Evolutionary conservation across 1,284 basidiomycete genomes (phyloP), one percentile per base, ranked within the genome.

Genomic region (Exobasidium cylindrosporum): DNA sequence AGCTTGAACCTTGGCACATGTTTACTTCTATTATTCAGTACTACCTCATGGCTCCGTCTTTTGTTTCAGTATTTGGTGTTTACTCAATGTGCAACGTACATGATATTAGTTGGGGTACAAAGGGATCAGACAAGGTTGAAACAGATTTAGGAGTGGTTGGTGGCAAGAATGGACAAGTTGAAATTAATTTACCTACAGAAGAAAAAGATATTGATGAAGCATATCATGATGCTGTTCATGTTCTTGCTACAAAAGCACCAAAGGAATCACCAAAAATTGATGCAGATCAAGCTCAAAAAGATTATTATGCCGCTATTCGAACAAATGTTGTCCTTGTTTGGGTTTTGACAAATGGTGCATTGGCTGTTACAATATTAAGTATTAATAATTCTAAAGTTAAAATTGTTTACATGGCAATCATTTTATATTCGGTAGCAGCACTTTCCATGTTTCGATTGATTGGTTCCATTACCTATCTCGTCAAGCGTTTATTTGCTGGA

Each of bases 41-140:
- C 46, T 50, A 78, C 30, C 68, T 79, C 2, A 57, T 79, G 62
- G 70, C 77, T 1, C 77, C 77, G 6, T 72, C 69, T 11, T 77
- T 77, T 54, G 68, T 79, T 63, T 78, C 77, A 58, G 73, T 78
- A 35, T 75, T 79, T 63, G 69, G 68, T 60, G 75, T 79, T 50
- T 79, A 79, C 50, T 75, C 76, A 0, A 77, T 79, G 57, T 76
- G 73, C 68, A 78, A 79, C 70, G 35, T 65, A 4, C 57, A 49
- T 45, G 56, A 58, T 52, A 62, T 70, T 17, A 66, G 64, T 10
- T 79, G 77, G 78, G 78, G 78, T 31, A 79, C 78, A 47, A 79
- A 79, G 55, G 78, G 78, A 4, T 73, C 68, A 6, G 74, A 76
- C 49, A 74, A 63, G 35, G 65, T 73, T 28, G 60, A 67, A 50